Base-by-base conservation (phyloP, 495 filamentous ascomycete species). In the Aspergillus mulundensis region DNA sequence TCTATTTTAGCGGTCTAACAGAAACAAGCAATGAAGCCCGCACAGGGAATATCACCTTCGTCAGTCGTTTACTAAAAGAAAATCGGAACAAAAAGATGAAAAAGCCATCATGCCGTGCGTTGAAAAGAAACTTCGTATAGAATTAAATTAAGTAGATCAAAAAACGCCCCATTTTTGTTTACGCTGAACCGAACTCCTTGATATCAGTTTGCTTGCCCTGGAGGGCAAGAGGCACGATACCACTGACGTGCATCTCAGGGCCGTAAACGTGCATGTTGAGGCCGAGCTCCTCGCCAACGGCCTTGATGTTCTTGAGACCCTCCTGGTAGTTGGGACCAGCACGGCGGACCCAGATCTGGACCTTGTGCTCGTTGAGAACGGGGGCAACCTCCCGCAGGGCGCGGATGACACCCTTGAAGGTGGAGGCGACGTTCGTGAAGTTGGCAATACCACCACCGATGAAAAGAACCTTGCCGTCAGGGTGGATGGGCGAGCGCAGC, bases 391-490 rank as follows among this genome's bases (percentile, higher is more conserved):
- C 94, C 53, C 95, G 87, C 54, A 99, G 86, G 36, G 94, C 94
- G 56, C 91, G 88, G 75, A 99, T 99, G 70, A 99, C 92, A 79
- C 94, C 94, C 82, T 99, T 99, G 87, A 99, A 99, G 47, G 94
- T 99, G 61, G 86, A 91, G 48, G 95, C 94, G 44, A 99, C 83
- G 69, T 86, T 89, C 76, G 94, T 99, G 81, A 99, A 99, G 87
- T 99, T 99, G 80, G 94, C 94, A 84, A 99, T 99, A 83, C 94
- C 94, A 78, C 94, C 94, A 73, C 94, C 94, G 63, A 99, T 97
- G 82, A 99, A 97, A 60, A 99, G 85, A 54, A 97, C 88, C 84
- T 97, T 97, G 79, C 95, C 94, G 64, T 97, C 87, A 48, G 88
- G 83, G 74, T 84, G 81, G 59, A 81, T 77, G 47, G 95, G 93